Conservation (phyloP, 192 early-diverging fungal genomes). For the Linderina pennispora region DNA sequence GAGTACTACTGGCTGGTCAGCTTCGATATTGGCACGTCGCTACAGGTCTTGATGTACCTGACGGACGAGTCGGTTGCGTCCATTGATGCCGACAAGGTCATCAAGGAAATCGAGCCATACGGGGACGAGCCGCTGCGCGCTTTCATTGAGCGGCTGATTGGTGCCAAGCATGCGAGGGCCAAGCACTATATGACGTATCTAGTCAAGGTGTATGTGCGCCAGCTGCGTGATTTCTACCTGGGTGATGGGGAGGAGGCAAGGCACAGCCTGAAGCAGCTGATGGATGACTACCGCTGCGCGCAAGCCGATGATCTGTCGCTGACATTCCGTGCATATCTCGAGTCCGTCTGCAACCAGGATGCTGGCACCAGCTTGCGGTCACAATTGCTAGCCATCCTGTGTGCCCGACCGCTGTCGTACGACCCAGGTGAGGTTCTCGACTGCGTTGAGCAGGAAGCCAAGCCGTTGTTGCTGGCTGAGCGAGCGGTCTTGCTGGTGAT, state of each 20-base stretch:
- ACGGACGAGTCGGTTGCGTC: constrained; percentile 10
- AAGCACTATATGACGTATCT: constrained; percentile 39
- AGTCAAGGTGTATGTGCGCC: constrained; percentile 34
- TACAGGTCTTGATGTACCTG: constrained; percentile 9
- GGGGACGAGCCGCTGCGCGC: constrained; percentile 13
- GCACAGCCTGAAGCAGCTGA: constrained; percentile 1
- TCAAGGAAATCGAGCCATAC: constrained; percentile 7
- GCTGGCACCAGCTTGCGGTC: constrained; percentile 10
- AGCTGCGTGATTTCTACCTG: constrained; percentile 17
- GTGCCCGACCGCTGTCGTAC: constrained; percentile 5
- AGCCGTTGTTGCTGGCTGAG: constrained; percentile 6
- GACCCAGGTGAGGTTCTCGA: constrained; percentile 10
- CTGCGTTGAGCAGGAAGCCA: constrained; percentile 14
- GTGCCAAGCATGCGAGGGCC: constrained; percentile 16
- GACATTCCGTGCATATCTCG: constrained; percentile 20
- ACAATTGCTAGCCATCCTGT: constrained; percentile 17
- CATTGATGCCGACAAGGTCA: constrained; percentile 26
- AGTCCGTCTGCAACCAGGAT: not conserved
- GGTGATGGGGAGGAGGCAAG: not conserved
- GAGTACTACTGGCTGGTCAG: constrained; percentile 30
- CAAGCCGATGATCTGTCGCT: constrained; percentile 28
- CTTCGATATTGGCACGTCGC: constrained; percentile 8
- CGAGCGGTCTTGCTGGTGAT: constrained; percentile 24
- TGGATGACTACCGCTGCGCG: constrained; percentile 11
- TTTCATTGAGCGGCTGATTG: constrained; percentile 38